Evolutionary conservation across 2,329 filamentous ascomycete genomes (phyloP).

Genomic region (Cercospora citrullina): DNA sequence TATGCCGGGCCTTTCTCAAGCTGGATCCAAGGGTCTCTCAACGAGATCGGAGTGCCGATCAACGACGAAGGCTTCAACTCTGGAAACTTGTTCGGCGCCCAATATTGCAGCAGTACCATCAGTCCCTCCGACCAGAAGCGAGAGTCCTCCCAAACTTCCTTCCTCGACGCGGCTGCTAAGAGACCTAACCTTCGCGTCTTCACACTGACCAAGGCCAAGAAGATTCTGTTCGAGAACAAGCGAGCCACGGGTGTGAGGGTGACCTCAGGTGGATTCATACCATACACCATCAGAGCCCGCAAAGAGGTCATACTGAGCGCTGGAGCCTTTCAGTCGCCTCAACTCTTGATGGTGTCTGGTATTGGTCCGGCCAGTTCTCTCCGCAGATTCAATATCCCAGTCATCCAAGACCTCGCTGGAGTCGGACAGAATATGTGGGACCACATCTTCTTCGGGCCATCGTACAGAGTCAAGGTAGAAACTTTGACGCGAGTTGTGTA

Average conservation of each 20-base stretch:
- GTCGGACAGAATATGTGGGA: slow-evolving; percentile 67
- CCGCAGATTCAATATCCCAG: slow-evolving; percentile 53
- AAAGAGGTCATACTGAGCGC: slow-evolving; percentile 50
- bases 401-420: slow-evolving; percentile 58
- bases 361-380: slow-evolving; percentile 57
- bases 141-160: slow-evolving; percentile 31
- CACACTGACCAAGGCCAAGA: slow-evolving; percentile 31
- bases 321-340: slow-evolving; percentile 64
- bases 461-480: slow-evolving; percentile 29
- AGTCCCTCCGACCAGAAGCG: slow-evolving; percentile 25
- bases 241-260: slow-evolving; percentile 33
- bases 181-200: slow-evolving; percentile 38
- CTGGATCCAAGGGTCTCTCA: slow-evolving; percentile 17
- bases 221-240: slow-evolving; percentile 37
- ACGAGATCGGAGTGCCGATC: slow-evolving; percentile 20
- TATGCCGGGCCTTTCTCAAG: slow-evolving; percentile 21
- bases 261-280: not conserved
- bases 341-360: slow-evolving; percentile 64
- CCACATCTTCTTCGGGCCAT: slow-evolving; percentile 48
- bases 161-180: slow-evolving; percentile 31
- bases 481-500: slow-evolving; percentile 24
- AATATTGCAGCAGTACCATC: slow-evolving; percentile 24
- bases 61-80: slow-evolving; percentile 21
- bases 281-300: slow-evolving; percentile 33
- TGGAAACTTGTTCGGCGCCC: slow-evolving; percentile 21